Base-by-base conservation (phyloP, 257 asterid species). In the Oldenlandia corymbosa region DNA sequence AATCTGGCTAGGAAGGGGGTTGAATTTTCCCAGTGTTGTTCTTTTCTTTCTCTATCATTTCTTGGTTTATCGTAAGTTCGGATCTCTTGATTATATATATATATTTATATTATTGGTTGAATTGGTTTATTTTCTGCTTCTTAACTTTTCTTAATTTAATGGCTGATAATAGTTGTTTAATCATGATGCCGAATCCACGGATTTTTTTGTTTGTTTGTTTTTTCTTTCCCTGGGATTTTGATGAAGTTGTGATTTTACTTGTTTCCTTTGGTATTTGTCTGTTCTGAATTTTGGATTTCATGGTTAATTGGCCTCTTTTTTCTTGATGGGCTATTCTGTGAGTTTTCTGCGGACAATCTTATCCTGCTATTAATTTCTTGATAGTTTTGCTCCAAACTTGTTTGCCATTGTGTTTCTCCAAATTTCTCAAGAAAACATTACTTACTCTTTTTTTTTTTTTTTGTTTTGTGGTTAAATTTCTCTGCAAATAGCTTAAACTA, bases 1-100 rank as follows among this genome's bases (percentile, higher is more conserved):
- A 85, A 88, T 74, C 96, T 88, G 91, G 90, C 90, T 79, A 50
- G 68, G 70, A 70, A 64, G 84, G 83, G 96, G 94, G 82, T 13
- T 5, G 67, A 62, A 39, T 36, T 37, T 36, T 64, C 0, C 17
- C 23, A 41, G 5, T 54, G 12, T 54, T 30, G 17, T 53, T 17
- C 5, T 5, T 54, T 23, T 24, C n/a, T 41, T 31, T n/a, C 10
- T 43, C 10, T 4, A 21, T 41, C 17, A 26, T 7, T 10, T 59
- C 18, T 31, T 60, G 37, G 39, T 2, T 59, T 0, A 2, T 17
- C 10, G 4, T 0, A 16, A 7, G 8, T 31, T 17, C n/a, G 12
- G 26, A 5, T 67, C 62, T 37, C 41, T 37, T 16, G 48, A 23
- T 34, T 34, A 3, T 34, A 34, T 34, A 9, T 34, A 4, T 34